Evolutionary conservation across 345 rosid genomes (phyloP), one percentile per base, ranked within the genome.

Genomic region (Durio zibethinus): DNA sequence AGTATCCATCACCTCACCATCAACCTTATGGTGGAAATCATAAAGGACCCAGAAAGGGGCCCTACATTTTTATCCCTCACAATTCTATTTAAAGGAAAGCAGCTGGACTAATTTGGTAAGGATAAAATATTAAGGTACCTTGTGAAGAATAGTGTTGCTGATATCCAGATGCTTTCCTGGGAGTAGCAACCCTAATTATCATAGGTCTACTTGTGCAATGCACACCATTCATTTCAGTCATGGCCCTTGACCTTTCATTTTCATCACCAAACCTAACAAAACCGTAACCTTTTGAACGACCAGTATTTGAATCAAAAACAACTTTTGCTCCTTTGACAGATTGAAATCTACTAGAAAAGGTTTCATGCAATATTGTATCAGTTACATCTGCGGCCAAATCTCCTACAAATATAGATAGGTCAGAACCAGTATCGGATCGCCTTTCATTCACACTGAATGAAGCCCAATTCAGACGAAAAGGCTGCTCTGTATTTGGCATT

Each of bases 401-500:
- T 59, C 99, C 99, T 27, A 96, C 99, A 85, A 93, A 96, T 67
- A 92, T 84, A 3, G 99, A 96, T 29, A 90, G 90, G 81, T 96
- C 98, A 36, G 94, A 89, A 82, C 89, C 90, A 33, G 84, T 42
- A 7, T 96, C 99, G 0, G 90, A 73, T 83, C 93, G 90, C 76
- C 90, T 93, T 31, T 93, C 96, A 80, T 89, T 93, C 11, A 91
- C 87, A 61, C 93, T 88, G 80, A 93, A 93, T 77, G 94, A 85
- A 52, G 99, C 99, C 98, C 98, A 96, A 84, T 96, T 96, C 62
- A 93, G 83, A 64, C 97, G 94, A 86, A 96, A 96, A n/a, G 89
- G 88, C 70, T 92, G 98, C 10, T 96, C 97, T 1, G 97, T 78
- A 81, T 91, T 92, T 61, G 99, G 99, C 99, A 96, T 96, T 76